These are phyloP conservation scores for Aspergillus melleus DNA, from an alignment of 2,329 filamentous ascomycete genomes.

Conservation along the genomic window DNA sequence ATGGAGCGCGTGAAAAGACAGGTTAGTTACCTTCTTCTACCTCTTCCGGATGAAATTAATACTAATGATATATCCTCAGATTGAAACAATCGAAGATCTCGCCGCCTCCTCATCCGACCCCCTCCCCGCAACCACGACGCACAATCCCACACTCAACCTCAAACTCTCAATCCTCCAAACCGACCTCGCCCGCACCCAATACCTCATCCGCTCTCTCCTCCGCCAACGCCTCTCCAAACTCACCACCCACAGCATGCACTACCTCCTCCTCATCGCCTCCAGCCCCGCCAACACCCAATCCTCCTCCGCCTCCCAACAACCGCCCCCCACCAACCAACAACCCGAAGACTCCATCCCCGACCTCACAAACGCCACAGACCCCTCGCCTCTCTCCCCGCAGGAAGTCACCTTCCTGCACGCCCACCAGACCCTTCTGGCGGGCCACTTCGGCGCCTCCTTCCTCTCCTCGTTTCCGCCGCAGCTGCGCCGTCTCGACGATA, in stretches of 20 bases:
- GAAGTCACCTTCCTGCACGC: slow-evolving; percentile 81
- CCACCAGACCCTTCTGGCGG: slow-evolving; percentile 80
- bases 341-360: slow-evolving; percentile 36
- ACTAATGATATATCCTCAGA: slow-evolving; percentile 36
- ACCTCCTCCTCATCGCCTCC: slow-evolving; percentile 32
- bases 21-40: slow-evolving; percentile 28
- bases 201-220: slow-evolving; percentile 78
- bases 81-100: slow-evolving; percentile 67
- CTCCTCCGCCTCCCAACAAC: slow-evolving; percentile 13
- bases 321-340: slow-evolving; percentile 12
- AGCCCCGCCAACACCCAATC: slow-evolving; percentile 17
- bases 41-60: too few species aligned
- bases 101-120: slow-evolving; percentile 46
- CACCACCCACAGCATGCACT: slow-evolving; percentile 52
- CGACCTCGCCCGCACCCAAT: slow-evolving; percentile 92
- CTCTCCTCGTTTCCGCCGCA: slow-evolving; percentile 75
- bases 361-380: slow-evolving; percentile 41
- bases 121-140: slow-evolving; percentile 62
- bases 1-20: slow-evolving; percentile 69
- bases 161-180: slow-evolving; percentile 93
- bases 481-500: slow-evolving; percentile 85
- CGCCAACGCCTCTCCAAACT: slow-evolving; percentile 81
- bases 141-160: slow-evolving; percentile 91
- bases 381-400: slow-evolving; percentile 66
- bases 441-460: slow-evolving; percentile 84